These are phyloP conservation scores for Termitomyces sp. DNA, from an alignment of 768 basidiomycete species.

Conservation along the genomic window DNA sequence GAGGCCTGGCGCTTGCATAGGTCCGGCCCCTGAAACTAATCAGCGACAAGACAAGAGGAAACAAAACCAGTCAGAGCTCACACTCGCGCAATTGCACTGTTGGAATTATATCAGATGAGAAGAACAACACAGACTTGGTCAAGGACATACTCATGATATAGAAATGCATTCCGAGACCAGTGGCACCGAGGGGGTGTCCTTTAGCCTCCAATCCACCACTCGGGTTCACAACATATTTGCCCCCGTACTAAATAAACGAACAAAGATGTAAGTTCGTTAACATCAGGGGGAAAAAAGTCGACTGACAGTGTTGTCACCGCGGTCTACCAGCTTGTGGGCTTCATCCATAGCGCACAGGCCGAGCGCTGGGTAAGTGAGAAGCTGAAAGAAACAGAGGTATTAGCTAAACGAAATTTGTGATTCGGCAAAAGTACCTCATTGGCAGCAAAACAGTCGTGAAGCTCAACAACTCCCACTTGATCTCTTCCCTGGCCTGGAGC, in stretches of 20 bases:
- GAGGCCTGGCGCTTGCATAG: conserved; percentile 74
- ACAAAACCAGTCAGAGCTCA: conserved; percentile 21
- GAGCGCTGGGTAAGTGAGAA: conserved; percentile 78
- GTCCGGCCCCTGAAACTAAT: conserved; percentile 60
- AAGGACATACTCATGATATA: conserved; percentile 65
- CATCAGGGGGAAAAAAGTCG: neutral
- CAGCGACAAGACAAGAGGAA: neutral
- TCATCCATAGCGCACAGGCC: conserved; percentile 63
- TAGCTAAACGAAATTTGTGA: neutral
- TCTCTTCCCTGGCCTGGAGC: conserved; percentile 57
- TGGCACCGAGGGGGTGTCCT: conserved; percentile 81
- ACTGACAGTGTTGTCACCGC: conserved; percentile 73
- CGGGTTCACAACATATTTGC: conserved; percentile 81
- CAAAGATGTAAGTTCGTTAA: neutral
- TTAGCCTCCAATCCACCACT: conserved; percentile 87
- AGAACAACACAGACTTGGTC: neutral
- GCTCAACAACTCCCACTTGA: conserved; percentile 77
- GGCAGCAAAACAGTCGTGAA: conserved; percentile 83
- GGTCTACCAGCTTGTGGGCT: conserved; percentile 70
- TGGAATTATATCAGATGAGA: conserved; percentile 2
- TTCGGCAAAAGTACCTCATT: conserved; percentile 51
- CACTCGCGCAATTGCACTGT: conserved; percentile 75
- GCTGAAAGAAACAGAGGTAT: conserved; percentile 31
- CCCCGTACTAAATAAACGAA: conserved; percentile 55
- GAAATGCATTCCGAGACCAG: conserved; percentile 83